Evolutionary conservation across 345 rosid genomes (phyloP).

Genomic region (Garcia nutans): DNA sequence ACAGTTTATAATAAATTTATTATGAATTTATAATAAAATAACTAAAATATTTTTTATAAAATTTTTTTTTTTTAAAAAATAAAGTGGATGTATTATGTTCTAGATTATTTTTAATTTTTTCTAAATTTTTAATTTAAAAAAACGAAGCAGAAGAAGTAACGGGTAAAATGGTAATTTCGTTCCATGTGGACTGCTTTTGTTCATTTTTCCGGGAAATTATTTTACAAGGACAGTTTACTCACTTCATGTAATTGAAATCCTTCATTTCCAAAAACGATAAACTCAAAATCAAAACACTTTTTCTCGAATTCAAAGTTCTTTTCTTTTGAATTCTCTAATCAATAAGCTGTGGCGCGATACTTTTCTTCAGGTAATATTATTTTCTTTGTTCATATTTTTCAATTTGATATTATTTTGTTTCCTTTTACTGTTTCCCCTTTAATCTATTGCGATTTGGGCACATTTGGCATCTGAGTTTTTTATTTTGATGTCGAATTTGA

Average conservation of each 20-base stretch:
- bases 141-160: neutral
- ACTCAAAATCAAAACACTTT: neutral
- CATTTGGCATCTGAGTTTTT: neutral
- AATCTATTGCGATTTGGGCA: neutral
- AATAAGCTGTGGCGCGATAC: neutral
- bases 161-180: neutral
- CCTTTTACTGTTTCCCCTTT: neutral
- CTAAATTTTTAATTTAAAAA: too few relatives aligned
- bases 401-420: neutral
- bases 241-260: neutral
- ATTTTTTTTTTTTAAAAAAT: too few relatives aligned
- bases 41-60: too few relatives aligned
- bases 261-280: neutral
- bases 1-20: too few relatives aligned
- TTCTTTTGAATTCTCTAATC: neutral
- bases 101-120: neutral
- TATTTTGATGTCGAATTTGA: neutral
- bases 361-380: neutral
- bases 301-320: neutral
- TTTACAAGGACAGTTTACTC: neutral
- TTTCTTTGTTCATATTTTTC: neutral
- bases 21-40: too few relatives aligned
- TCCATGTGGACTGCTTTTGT: neutral
- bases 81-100: too few relatives aligned
- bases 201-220: slow-evolving; percentile 3